A percentile compares a stretch with the other conserved stretches of the same genome.
These are phyloP conservation scores for Murraya koenigii DNA, from an alignment of 345 rosid species.

Conservation along the genomic window DNA sequence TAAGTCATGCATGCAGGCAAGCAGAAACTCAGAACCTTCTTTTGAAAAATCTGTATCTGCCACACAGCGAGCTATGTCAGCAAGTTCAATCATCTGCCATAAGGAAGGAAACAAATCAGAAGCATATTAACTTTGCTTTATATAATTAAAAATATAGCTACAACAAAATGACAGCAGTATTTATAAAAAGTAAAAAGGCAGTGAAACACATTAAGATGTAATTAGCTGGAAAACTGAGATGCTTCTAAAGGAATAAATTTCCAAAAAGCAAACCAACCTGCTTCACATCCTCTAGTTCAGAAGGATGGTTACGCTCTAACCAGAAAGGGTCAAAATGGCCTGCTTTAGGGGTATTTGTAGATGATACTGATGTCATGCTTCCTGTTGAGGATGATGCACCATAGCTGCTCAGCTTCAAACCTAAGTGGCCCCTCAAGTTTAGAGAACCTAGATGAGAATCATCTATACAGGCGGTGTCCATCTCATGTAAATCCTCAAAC, in stretches of 20 bases:
- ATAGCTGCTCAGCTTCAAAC: slow-evolving; percentile 54
- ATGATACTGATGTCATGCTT: slow-evolving; percentile 78
- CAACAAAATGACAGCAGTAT: not conserved
- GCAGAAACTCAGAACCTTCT: slow-evolving; percentile 65
- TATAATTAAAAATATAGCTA: not conserved
- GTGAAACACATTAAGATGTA: not conserved
- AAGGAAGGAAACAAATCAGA: slow-evolving; percentile 1
- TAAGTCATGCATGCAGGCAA: slow-evolving; percentile 81
- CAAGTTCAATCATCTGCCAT: slow-evolving; percentile 73
- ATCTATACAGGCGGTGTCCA: slow-evolving; percentile 80
- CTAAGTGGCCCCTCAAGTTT: slow-evolving; percentile 50
- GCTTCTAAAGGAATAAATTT: not conserved
- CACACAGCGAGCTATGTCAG: slow-evolving; percentile 80
- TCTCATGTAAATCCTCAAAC: slow-evolving; percentile 90
- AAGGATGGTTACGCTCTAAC: slow-evolving; percentile 63
- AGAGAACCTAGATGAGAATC: slow-evolving; percentile 46
- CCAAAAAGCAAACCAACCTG: slow-evolving; percentile 50
- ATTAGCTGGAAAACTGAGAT: not conserved
- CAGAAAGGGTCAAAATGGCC: slow-evolving; percentile 80
- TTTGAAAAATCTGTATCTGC: slow-evolving; percentile 58
- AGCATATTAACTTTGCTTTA: not conserved
- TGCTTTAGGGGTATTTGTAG: slow-evolving; percentile 72
- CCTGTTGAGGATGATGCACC: slow-evolving; percentile 73
- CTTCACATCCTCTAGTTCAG: slow-evolving; percentile 73
- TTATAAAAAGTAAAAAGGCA: not conserved